Conservation (phyloP, 1,139 yeast species). For the Candida tunisiensis region DNA sequence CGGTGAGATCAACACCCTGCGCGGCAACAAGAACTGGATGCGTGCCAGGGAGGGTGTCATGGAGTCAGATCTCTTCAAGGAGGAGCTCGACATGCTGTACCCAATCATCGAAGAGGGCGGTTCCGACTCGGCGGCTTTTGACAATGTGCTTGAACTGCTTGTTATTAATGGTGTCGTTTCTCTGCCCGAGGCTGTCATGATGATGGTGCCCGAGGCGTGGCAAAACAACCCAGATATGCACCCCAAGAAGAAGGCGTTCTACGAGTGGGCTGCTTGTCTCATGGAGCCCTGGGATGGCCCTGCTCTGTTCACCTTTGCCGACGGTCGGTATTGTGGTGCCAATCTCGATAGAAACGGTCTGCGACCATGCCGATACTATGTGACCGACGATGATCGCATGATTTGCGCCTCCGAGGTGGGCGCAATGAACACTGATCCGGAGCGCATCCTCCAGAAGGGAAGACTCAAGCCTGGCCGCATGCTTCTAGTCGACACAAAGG, state of each 20-base stretch:
- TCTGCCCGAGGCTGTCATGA: constrained; percentile 93
- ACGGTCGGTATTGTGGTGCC: constrained; percentile 97
- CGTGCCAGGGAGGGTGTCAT: constrained; percentile 96
- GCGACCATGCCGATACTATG: constrained; percentile 95
- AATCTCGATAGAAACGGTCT: constrained; percentile 93
- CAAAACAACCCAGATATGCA: constrained; percentile 78
- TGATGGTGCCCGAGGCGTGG: constrained; percentile 97
- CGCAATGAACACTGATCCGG: constrained; percentile 79
- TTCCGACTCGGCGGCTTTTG: constrained; percentile 97
- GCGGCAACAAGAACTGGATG: constrained; percentile 99
- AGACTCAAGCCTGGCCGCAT: constrained; percentile 93
- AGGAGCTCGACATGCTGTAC: constrained; percentile 74
- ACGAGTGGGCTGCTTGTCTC: constrained; percentile 98
- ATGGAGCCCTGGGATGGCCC: constrained; percentile 99
- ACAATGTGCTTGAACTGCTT: constrained; percentile 81
- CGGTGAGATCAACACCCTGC: constrained; percentile 93
- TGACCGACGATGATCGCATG: constrained; percentile 87
- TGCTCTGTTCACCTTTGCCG: constrained; percentile 90
- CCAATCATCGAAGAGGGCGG: constrained; percentile 99
- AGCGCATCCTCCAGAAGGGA: constrained; percentile 73
- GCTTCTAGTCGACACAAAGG: constrained; percentile 87
- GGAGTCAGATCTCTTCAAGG: constrained; percentile 77
- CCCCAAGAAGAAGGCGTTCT: constrained; percentile 82
- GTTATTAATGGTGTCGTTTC: constrained; percentile 86
- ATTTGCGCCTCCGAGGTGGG: constrained; percentile 99